A percentile compares a stretch with the other conserved stretches of the same genome.
Evolutionary conservation across 2,329 filamentous ascomycete species (phyloP).

Genomic region (Sporothrix brunneoviolacea): DNA sequence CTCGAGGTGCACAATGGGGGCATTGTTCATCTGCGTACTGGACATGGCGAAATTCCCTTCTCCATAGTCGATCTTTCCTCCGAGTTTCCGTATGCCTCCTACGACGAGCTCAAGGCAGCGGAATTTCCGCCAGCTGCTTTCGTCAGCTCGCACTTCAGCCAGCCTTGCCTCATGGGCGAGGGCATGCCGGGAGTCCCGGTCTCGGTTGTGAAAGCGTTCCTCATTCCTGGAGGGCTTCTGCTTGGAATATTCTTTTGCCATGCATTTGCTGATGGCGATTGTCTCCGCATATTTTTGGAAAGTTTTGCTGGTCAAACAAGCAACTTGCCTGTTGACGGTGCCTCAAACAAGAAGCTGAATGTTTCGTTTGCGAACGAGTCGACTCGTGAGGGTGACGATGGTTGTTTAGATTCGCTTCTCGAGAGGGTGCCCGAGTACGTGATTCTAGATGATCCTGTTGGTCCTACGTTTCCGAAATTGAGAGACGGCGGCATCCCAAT

Average conservation of each 20-base stretch:
- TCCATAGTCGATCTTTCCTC: slow-evolving; percentile 17
- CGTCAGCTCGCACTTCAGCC: slow-evolving; percentile 22
- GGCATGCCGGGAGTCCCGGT: slow-evolving; percentile 27
- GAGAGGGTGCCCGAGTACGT: slow-evolving; percentile 32
- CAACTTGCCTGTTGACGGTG: slow-evolving; percentile 18
- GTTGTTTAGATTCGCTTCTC: slow-evolving; percentile 19
- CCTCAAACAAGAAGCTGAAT: slow-evolving; percentile 20
- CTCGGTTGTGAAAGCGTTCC: slow-evolving; percentile 31
- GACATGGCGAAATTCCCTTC: slow-evolving; percentile 20
- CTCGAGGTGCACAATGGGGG: slow-evolving; percentile 19
- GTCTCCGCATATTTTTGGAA: slow-evolving; percentile 33
- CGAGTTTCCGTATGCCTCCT: slow-evolving; percentile 21
- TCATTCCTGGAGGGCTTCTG: slow-evolving; percentile 34
- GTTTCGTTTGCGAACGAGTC: slow-evolving; percentile 17
- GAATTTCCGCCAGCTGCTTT: slow-evolving; percentile 27
- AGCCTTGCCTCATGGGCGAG: slow-evolving; percentile 12
- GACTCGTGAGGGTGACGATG: slow-evolving; percentile 18
- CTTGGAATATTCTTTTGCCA: slow-evolving; percentile 37
- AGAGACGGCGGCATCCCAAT: slow-evolving; percentile 23
- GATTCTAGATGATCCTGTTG: slow-evolving; percentile 26
- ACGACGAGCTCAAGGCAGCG: slow-evolving; percentile 22
- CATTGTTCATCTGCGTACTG: slow-evolving; percentile 19
- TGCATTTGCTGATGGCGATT: slow-evolving; percentile 35
- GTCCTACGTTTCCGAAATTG: slow-evolving; percentile 31
- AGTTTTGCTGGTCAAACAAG: slow-evolving; percentile 31